Conservation (phyloP, 2,329 filamentous ascomycete genomes). For the Chaetomium sp. region DNA sequence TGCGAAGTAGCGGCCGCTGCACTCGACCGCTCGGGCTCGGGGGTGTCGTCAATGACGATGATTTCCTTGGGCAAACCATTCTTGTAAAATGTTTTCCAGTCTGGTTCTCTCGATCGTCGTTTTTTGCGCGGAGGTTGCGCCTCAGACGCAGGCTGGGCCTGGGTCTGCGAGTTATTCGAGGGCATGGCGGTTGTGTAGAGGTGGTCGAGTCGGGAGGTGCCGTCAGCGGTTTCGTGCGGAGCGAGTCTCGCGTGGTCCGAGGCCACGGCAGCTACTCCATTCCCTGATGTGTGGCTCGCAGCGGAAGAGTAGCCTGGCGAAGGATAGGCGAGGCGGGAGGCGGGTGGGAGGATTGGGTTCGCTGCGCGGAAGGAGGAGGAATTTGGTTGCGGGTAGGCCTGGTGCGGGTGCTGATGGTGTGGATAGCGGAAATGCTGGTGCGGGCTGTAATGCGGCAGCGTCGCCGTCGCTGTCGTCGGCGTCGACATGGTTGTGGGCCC, state of each 20-base stretch:
- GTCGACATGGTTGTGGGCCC: conserved; percentile 59
- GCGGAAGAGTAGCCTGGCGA: conserved; percentile 27
- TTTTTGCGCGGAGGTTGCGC: conserved; percentile 40
- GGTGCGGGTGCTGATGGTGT: conserved; percentile 41
- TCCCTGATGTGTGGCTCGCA: conserved; percentile 27
- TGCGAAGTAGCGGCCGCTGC: conserved; percentile 29
- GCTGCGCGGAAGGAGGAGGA: conserved; percentile 31
- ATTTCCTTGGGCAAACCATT: conserved; percentile 79
- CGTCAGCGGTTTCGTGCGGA: conserved; percentile 16
- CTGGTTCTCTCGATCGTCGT: conserved; percentile 56
- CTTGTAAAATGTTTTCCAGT: conserved; percentile 77
- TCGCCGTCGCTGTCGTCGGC: conserved; percentile 69
- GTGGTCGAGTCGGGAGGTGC: conserved; percentile 29
- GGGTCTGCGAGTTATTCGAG: conserved; percentile 29
- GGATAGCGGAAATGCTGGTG: conserved; percentile 55
- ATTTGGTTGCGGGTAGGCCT: conserved; percentile 43
- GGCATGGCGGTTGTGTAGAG: conserved; percentile 33
- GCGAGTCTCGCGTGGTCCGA: conserved; percentile 13
- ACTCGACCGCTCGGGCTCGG: conserved; percentile 44
- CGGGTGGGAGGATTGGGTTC: conserved; percentile 34
- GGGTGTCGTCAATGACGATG: conserved; percentile 75
- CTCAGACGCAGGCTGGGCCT: conserved; percentile 28
- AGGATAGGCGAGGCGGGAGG: conserved; percentile 32
- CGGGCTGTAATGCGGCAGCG: conserved; percentile 61
- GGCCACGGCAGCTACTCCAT: conserved; percentile 27